These are phyloP conservation scores for Wallemia hederae DNA, from an alignment of 1,284 basidiomycete genomes.

Conservation along the genomic window DNA sequence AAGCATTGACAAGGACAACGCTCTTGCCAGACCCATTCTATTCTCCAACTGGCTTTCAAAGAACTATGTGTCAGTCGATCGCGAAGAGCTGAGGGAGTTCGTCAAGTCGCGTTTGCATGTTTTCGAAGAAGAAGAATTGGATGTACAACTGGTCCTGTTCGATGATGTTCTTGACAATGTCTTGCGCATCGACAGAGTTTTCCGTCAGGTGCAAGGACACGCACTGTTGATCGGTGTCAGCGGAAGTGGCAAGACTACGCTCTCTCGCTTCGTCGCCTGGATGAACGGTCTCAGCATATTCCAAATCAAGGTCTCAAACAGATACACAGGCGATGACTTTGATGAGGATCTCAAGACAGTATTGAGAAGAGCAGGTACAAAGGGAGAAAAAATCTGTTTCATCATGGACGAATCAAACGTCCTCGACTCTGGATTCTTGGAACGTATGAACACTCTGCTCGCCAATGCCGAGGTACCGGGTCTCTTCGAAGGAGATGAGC, in stretches of 20 bases:
- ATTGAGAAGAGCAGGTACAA: slow-evolving; percentile 76
- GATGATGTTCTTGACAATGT: slow-evolving; percentile 96
- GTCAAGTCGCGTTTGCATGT: slow-evolving; percentile 82
- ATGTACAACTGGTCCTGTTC: slow-evolving; percentile 92
- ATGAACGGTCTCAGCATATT: slow-evolving; percentile 97
- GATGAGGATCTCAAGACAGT: slow-evolving; percentile 89
- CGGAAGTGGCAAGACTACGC: slow-evolving; percentile 92
- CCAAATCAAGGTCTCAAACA: slow-evolving; percentile 96
- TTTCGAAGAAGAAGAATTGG: slow-evolving; percentile 92
- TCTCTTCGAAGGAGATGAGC: slow-evolving; percentile 91
- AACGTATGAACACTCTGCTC: slow-evolving; percentile 94
- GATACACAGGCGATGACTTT: slow-evolving; percentile 92
- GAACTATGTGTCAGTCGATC: slow-evolving; percentile 77
- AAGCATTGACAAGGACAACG: slow-evolving; percentile 54
- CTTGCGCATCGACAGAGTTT: slow-evolving; percentile 89
- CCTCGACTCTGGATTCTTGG: slow-evolving; percentile 88
- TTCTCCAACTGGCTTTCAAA: slow-evolving; percentile 99
- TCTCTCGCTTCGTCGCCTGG: slow-evolving; percentile 97
- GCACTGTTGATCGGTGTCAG: slow-evolving; percentile 86
- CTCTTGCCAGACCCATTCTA: slow-evolving; percentile 61
- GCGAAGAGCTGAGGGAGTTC: slow-evolving; percentile 76
- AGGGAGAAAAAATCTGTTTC: slow-evolving; percentile 97
- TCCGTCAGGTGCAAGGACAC: slow-evolving; percentile 92
- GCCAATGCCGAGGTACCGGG: slow-evolving; percentile 99
- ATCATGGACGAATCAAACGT: slow-evolving; percentile 99